phyloP scores from a whole-genome alignment of 2,329 filamentous ascomycete species.

The Apiospora sp. region DNA sequence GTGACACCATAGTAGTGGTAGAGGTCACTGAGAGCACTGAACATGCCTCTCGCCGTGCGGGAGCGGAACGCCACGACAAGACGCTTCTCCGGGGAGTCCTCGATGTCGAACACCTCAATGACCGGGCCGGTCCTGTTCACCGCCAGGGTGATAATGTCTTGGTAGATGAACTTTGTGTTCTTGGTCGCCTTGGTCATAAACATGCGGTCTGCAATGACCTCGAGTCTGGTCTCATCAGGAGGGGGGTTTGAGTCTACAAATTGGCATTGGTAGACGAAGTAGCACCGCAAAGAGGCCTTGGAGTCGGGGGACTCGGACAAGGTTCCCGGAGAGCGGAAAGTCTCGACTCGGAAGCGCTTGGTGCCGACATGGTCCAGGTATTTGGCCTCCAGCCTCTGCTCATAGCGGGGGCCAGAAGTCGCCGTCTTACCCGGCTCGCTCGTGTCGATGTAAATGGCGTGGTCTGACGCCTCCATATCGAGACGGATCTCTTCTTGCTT shows the following conservation, averaged over 20 bases:
- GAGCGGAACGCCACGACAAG: conserved; percentile 95
- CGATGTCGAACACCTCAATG: conserved; percentile 97
- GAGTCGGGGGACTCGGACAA: conserved; percentile 73
- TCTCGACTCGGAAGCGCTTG: conserved; percentile 91
- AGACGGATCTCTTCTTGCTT: conserved; percentile 93
- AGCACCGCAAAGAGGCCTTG: conserved; percentile 89
- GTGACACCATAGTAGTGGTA: conserved; percentile 99
- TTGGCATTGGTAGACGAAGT: conserved; percentile 97
- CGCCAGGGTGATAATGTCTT: conserved; percentile 88
- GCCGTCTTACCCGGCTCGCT: conserved; percentile 85
- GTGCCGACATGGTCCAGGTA: conserved; percentile 84
- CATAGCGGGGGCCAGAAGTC: conserved; percentile 84
- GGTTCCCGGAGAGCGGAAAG: conserved; percentile 88
- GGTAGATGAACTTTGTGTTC: conserved; percentile 96
- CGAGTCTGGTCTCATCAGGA: conserved; percentile 84
- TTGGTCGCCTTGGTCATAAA: conserved; percentile 95
- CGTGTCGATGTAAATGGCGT: conserved; percentile 98
- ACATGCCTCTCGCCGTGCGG: conserved; percentile 89
- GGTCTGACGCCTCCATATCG: conserved; percentile 93
- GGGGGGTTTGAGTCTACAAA: conserved; percentile 81
- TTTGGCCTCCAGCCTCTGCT: conserved; percentile 92
- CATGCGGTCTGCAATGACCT: conserved; percentile 89
- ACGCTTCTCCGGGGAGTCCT: conserved; percentile 89
- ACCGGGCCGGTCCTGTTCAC: conserved; percentile 89
- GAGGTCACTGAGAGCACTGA: conserved; percentile 92